Evolutionary conservation across 208 protist species (phyloP).

Genomic region (Acanthamoeba healyi): DNA sequence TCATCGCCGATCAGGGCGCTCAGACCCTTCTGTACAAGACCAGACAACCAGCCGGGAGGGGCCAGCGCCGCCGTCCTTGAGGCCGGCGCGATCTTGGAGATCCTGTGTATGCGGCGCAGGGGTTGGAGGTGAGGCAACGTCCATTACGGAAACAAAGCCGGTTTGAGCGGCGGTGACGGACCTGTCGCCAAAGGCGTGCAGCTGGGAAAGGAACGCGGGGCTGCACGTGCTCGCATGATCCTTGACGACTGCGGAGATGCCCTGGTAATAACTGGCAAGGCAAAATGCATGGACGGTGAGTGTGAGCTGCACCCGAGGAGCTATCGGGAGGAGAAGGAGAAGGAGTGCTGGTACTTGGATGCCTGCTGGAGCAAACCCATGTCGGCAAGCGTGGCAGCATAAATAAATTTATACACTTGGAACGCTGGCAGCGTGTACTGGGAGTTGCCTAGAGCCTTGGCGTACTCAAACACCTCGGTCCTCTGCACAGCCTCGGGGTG

Average conservation of each 20-base stretch:
- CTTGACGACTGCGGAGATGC: neutral
- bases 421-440: constrained; percentile 68
- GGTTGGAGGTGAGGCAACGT: too few species aligned
- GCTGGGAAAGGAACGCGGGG: neutral
- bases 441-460: constrained; percentile 62
- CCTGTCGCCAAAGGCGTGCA: neutral
- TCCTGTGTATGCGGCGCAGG: too few species aligned
- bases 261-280: neutral
- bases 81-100: constrained; percentile 15
- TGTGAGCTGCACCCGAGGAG: too few species aligned
- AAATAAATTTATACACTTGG: constrained; percentile 78
- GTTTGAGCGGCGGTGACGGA: too few species aligned
- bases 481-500: constrained; percentile 40
- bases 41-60: neutral
- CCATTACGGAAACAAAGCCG: too few species aligned
- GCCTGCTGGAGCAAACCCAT: constrained; percentile 58
- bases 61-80: neutral
- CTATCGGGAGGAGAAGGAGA: neutral
- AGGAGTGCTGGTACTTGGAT: neutral
- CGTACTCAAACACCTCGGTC: constrained; percentile 74
- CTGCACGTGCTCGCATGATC: neutral
- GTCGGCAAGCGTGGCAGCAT: constrained; percentile 67
- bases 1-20: constrained; percentile 5
- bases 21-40: constrained; percentile 26
- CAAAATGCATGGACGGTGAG: too few species aligned